Conservation (phyloP, 306 rosid species). For the Sophora flavescens region DNA sequence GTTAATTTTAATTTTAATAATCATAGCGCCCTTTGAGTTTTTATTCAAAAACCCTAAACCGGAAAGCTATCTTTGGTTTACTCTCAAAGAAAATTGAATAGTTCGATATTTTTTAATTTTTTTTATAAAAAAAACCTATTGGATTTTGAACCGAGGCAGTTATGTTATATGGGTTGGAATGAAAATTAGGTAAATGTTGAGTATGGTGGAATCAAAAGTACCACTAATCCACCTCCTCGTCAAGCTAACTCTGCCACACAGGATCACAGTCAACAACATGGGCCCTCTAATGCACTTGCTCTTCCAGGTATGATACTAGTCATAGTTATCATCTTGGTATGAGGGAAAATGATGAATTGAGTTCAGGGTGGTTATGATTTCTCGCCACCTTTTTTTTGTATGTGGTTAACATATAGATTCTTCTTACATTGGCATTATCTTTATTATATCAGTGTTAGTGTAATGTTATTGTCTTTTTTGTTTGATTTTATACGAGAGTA, state of each 20-base stretch:
- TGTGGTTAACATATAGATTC: background rate
- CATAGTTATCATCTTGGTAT: background rate
- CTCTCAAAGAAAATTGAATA: no score
- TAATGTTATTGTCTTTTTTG: background rate
- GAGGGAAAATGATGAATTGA: background rate
- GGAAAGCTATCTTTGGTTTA: no score
- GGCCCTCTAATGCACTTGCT: constrained; percentile 72
- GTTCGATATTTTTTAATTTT: background rate
- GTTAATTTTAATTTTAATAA: background rate
- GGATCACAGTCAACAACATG: constrained; percentile 53
- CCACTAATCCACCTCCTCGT: constrained; percentile 56
- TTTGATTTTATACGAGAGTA: constrained; percentile 5
- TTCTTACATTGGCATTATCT: constrained; percentile 2
- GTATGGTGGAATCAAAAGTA: constrained; percentile 71
- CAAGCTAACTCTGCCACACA: constrained; percentile 50
- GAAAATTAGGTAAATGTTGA: constrained; percentile 65
- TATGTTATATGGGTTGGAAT: constrained; percentile 32
- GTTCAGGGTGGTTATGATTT: constrained; percentile 15
- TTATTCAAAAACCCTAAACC: background rate
- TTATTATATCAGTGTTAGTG: background rate
- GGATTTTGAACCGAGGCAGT: background rate
- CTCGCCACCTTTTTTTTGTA: background rate
- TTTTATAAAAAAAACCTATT: no score
- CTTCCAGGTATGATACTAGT: constrained; percentile 67
- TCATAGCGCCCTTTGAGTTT: background rate